Evolutionary conservation across 352 stramenopile species (phyloP).

Genomic region (Globisporangium cylindrosporum): DNA sequence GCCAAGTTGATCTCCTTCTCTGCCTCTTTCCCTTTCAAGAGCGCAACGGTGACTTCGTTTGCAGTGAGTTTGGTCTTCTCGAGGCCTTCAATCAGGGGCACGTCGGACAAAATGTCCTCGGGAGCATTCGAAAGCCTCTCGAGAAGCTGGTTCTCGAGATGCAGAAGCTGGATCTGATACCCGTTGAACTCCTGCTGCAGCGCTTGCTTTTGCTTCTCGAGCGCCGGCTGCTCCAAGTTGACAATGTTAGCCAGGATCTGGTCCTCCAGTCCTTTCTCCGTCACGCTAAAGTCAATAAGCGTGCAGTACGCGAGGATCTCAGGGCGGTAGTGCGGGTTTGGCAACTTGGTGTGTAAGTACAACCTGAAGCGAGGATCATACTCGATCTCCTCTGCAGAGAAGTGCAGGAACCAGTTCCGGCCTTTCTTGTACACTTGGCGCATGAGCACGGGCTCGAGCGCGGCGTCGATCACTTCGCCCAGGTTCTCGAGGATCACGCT

Average conservation of each 20-base stretch:
- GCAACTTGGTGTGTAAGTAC: conserved; percentile 90
- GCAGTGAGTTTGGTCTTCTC: conserved; percentile 90
- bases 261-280: conserved; percentile 87
- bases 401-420: conserved; percentile 83
- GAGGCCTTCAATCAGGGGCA: conserved; percentile 90
- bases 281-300: conserved; percentile 94
- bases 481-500: conserved; percentile 92
- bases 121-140: conserved; percentile 90
- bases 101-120: conserved; percentile 90
- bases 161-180: conserved; percentile 91
- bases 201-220: conserved; percentile 88
- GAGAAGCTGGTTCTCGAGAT: conserved; percentile 88
- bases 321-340: conserved; percentile 91
- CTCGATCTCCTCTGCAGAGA: conserved; percentile 88
- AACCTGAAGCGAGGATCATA: conserved; percentile 87
- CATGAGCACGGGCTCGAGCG: conserved; percentile 89
- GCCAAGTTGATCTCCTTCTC: conserved; percentile 91
- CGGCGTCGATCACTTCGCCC: conserved; percentile 79
- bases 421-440: conserved; percentile 87
- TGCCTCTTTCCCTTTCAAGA: conserved; percentile 82
- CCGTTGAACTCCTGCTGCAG: conserved; percentile 89
- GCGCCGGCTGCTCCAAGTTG: conserved; percentile 82
- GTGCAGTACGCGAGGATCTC: conserved; percentile 92
- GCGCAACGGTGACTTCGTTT: conserved; percentile 79
- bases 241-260: conserved; percentile 89